Conservation (phyloP, 202 grass and related monocot species). For the Tripidium arundinaceum region DNA sequence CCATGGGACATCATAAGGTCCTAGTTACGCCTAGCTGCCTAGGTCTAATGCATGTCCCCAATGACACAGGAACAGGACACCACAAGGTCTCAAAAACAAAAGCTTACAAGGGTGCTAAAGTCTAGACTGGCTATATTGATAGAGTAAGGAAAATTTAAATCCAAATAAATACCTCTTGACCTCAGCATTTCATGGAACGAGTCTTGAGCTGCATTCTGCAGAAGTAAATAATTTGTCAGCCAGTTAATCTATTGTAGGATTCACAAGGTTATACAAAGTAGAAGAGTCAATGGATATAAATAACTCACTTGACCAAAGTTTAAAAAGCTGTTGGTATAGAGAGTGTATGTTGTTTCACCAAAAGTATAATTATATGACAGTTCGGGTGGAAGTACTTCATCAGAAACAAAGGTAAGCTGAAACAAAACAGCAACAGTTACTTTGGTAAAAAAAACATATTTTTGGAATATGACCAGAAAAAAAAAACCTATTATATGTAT, state of each 20-base stretch:
- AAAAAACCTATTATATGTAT: not conserved
- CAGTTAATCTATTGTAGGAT: not conserved
- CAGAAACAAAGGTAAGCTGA: slow-evolving; percentile 89
- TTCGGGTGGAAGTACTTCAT: slow-evolving; percentile 65
- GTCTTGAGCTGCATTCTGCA: slow-evolving; percentile 73
- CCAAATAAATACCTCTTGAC: slow-evolving; percentile 41
- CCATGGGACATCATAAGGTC: not conserved
- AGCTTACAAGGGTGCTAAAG: not conserved
- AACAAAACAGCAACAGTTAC: slow-evolving; percentile 46
- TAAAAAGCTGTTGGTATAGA: slow-evolving; percentile 91
- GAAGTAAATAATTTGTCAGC: slow-evolving; percentile 24
- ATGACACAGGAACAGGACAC: not conserved
- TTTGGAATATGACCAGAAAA: not conserved
- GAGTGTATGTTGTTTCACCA: slow-evolving; percentile 70
- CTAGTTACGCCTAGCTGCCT: not conserved
- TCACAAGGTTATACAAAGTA: slow-evolving; percentile 2
- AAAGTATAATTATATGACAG: slow-evolving; percentile 62
- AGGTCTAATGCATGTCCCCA: not conserved
- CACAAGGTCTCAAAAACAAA: not conserved
- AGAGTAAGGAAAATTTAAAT: slow-evolving; percentile 27
- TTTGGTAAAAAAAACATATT: not conserved
- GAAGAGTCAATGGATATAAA: slow-evolving; percentile 12
- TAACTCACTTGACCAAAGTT: slow-evolving; percentile 86
- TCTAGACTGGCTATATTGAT: not conserved
- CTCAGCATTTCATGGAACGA: slow-evolving; percentile 55